Conservation (phyloP, 768 basidiomycete species). For the Rubroboletus satanas region DNA sequence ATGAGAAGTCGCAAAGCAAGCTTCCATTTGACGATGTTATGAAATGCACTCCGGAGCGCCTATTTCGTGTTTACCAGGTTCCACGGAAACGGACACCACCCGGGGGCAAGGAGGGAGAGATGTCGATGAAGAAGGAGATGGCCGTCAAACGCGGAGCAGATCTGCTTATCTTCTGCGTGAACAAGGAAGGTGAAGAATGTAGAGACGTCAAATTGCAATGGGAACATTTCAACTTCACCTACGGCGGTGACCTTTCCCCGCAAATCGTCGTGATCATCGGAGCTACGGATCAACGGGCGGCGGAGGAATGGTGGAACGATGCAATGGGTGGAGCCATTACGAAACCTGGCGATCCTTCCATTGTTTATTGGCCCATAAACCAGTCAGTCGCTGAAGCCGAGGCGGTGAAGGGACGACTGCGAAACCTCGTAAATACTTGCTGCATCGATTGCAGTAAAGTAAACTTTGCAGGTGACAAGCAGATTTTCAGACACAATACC, state of each 20-base stretch:
- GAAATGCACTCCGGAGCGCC: slow-evolving; percentile 13
- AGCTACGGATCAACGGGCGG: slow-evolving; percentile 14
- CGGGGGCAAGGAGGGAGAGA: background rate
- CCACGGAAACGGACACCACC: background rate
- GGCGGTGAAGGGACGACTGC: slow-evolving; percentile 2
- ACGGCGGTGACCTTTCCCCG: slow-evolving; percentile 26
- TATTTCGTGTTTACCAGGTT: slow-evolving; percentile 21
- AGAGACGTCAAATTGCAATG: slow-evolving; percentile 19
- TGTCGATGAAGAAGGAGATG: slow-evolving; percentile 1
- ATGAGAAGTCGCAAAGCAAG: background rate
- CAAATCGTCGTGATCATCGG: slow-evolving; percentile 22
- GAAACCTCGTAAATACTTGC: slow-evolving; percentile 13
- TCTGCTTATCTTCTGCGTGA: slow-evolving; percentile 23
- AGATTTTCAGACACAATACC: slow-evolving; percentile 9
- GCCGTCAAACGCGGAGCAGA: slow-evolving; percentile 21
- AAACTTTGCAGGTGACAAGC: slow-evolving; percentile 4
- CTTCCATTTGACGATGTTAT: slow-evolving; percentile 19
- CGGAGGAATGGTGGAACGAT: slow-evolving; percentile 19
- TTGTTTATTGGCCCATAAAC: slow-evolving; percentile 19
- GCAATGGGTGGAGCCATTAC: background rate
- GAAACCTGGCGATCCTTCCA: slow-evolving; percentile 1
- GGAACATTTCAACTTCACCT: slow-evolving; percentile 21
- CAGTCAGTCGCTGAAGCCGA: background rate
- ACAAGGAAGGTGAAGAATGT: background rate
- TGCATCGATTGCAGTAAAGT: slow-evolving; percentile 26